Percentiles rank a stretch among this genome's conserved stretches.
Evolutionary conservation across 2,329 filamentous ascomycete species (phyloP).

Genomic region (Coniella vitis): DNA sequence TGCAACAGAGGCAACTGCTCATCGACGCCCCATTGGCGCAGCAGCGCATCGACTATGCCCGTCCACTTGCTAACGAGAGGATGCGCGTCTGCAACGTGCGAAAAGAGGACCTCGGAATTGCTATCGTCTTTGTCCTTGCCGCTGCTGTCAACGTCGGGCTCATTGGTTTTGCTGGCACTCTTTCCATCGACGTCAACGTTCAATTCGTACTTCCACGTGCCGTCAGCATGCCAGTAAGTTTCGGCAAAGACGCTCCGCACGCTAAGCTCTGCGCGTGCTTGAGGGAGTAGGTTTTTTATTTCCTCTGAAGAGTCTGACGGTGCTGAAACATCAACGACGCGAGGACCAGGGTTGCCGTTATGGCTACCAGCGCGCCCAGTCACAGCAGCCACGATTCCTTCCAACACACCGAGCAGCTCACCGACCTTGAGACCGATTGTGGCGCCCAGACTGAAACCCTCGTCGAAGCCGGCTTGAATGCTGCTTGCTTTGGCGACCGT

Average conservation of each 20-base stretch:
- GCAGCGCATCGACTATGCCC: conserved; percentile 33
- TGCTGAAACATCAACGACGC: conserved; percentile 11
- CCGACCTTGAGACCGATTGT: conserved; percentile 70
- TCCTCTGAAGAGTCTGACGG: conserved; percentile 10
- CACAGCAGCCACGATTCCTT: conserved; percentile 57
- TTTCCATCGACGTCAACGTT: conserved; percentile 33
- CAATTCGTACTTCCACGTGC: conserved; percentile 66
- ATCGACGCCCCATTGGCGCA: conserved; percentile 28
- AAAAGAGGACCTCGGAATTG: conserved; percentile 40
- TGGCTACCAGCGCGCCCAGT: conserved; percentile 14
- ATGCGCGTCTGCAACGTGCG: conserved; percentile 59
- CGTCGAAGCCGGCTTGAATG: conserved; percentile 86
- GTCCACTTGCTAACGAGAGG: conserved; percentile 61
- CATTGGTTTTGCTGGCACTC: not conserved
- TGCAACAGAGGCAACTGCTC: conserved; percentile 13
- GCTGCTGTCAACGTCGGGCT: too few relatives aligned
- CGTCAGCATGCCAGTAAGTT: conserved; percentile 63
- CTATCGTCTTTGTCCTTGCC: conserved; percentile 15
- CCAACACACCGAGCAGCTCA: conserved; percentile 67
- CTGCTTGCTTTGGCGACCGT: conserved; percentile 65
- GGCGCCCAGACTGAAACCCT: conserved; percentile 79
- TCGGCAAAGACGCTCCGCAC: conserved; percentile 56
- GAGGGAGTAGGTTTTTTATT: conserved; percentile 30
- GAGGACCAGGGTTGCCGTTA: not conserved
- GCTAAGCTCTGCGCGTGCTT: conserved; percentile 53